phyloP scores from a whole-genome alignment of 352 stramenopile species.

The Pythium myriotylum region DNA sequence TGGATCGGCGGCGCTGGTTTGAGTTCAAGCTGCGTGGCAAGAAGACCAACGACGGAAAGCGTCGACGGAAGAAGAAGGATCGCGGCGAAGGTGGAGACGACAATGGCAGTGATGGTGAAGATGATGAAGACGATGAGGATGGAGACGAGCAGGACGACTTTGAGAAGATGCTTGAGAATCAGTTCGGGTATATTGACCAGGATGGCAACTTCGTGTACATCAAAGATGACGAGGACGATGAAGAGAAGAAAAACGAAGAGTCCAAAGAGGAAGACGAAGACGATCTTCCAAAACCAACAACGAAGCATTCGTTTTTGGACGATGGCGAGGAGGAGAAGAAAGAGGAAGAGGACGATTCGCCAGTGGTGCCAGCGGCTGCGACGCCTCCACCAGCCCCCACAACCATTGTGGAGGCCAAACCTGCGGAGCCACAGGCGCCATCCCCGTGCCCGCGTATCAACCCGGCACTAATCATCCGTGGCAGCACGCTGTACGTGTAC shows the following conservation, averaged over 20 bases:
- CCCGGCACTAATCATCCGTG: conserved; percentile 82
- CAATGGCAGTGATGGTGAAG: conserved; percentile 42
- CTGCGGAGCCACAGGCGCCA: conserved; percentile 28
- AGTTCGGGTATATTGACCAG: conserved; percentile 96
- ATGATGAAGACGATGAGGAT: conserved; percentile 48
- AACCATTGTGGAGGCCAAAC: conserved; percentile 18
- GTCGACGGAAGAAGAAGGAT: conserved; percentile 66
- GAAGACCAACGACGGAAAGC: conserved; percentile 64
- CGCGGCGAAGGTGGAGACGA: conserved; percentile 31
- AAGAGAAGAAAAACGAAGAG: conserved; percentile 51
- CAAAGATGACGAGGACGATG: conserved; percentile 87
- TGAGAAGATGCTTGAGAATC: conserved; percentile 85
- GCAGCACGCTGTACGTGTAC: conserved; percentile 93
- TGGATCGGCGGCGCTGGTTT: conserved; percentile 96
- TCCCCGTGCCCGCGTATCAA: conserved; percentile 87
- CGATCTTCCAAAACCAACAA: conserved; percentile 6
- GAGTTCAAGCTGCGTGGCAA: conserved; percentile 89
- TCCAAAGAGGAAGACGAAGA: conserved; percentile 24
- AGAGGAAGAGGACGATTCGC: conserved; percentile 26
- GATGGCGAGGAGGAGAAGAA: conserved; percentile 34
- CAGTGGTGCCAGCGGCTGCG: conserved; percentile 7
- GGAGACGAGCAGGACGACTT: conserved; percentile 78
- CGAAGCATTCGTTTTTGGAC: conserved; percentile 7
- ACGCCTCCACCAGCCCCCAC: neutral
- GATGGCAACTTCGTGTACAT: conserved; percentile 96